Percentiles rank a stretch among this genome's conserved stretches.
phyloP scores from a whole-genome alignment of 345 rosid genomes.

The Hibiscus trionum region DNA sequence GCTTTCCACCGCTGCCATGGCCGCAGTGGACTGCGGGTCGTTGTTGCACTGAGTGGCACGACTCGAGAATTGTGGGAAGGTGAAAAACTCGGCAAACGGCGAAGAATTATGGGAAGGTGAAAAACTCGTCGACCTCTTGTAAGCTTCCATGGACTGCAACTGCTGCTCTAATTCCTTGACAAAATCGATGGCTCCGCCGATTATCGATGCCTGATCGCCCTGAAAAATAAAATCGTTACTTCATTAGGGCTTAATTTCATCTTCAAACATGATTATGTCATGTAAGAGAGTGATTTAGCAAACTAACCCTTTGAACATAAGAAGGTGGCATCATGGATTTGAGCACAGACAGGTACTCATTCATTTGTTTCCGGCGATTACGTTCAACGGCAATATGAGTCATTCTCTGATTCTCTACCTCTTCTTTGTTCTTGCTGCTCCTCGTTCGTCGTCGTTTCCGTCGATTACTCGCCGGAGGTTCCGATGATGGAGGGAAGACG shows the following conservation, averaged over 20 bases:
- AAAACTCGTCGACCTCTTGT: constrained; percentile 48
- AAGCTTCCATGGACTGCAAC: constrained; percentile 56
- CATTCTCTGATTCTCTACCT: constrained; percentile 85
- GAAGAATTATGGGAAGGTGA: constrained; percentile 68
- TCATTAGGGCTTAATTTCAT: too few species aligned
- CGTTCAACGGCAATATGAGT: constrained; percentile 92
- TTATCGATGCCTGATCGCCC: constrained; percentile 95
- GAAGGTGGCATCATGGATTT: constrained; percentile 81
- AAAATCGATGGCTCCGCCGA: constrained; percentile 88
- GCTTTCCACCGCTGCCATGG: constrained; percentile 11
- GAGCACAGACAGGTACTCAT: constrained; percentile 68
- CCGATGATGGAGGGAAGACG: not conserved
- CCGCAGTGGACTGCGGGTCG: not conserved
- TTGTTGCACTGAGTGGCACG: constrained; percentile 13
- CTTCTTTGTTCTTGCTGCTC: constrained; percentile 69
- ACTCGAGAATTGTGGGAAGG: constrained; percentile 73
- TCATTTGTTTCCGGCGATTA: constrained; percentile 94
- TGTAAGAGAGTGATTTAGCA: not conserved
- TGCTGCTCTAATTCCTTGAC: constrained; percentile 84
- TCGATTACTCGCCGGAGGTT: constrained; percentile 21
- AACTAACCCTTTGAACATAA: constrained; percentile 77
- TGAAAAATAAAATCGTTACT: not conserved
- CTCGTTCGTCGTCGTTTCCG: constrained; percentile 59
- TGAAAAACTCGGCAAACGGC: constrained; percentile 65
- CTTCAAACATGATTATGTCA: not conserved